A percentile compares a stretch with the other conserved stretches of the same genome.
Conservation (phyloP, 306 rosid species). For the Sechiopsis laciniata region DNA sequence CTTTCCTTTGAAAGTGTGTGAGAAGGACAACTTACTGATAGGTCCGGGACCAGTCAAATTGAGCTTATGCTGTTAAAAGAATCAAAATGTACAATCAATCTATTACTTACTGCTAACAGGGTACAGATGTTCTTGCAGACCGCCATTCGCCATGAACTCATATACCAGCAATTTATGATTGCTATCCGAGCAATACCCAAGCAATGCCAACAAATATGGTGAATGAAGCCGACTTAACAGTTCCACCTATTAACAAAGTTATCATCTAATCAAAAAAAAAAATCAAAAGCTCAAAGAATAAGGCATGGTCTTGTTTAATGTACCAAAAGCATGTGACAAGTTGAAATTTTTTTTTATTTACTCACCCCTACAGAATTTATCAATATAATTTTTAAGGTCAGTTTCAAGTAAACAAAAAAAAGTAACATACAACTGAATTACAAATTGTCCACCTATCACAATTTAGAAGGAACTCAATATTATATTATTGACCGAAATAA, state of each 20-base stretch:
- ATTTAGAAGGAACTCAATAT: no score
- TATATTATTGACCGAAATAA: no score
- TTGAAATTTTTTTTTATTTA: neutral
- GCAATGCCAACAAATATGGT: slow-evolving; percentile 78
- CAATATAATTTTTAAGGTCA: neutral
- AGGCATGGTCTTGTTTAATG: neutral
- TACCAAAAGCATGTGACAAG: neutral
- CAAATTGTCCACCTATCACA: no score
- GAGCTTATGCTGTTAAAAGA: neutral
- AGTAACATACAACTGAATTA: no score
- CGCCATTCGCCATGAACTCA: slow-evolving; percentile 86
- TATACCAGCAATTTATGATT: slow-evolving; percentile 76
- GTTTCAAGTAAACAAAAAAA: neutral
- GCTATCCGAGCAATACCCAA: slow-evolving; percentile 77
- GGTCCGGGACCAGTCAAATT: no score
- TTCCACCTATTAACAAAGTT: slow-evolving; percentile 55
- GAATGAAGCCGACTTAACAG: slow-evolving; percentile 69
- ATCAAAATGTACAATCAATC: neutral
- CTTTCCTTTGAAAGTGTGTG: no score
- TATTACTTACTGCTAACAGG: slow-evolving; percentile 56
- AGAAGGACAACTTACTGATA: no score
- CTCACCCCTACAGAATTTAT: neutral
- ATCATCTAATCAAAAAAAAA: slow-evolving; percentile 23
- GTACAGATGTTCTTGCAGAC: slow-evolving; percentile 87
- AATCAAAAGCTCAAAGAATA: slow-evolving; percentile 10